phyloP scores from a whole-genome alignment of 768 basidiomycete genomes.

The Tricholoma sp. region DNA sequence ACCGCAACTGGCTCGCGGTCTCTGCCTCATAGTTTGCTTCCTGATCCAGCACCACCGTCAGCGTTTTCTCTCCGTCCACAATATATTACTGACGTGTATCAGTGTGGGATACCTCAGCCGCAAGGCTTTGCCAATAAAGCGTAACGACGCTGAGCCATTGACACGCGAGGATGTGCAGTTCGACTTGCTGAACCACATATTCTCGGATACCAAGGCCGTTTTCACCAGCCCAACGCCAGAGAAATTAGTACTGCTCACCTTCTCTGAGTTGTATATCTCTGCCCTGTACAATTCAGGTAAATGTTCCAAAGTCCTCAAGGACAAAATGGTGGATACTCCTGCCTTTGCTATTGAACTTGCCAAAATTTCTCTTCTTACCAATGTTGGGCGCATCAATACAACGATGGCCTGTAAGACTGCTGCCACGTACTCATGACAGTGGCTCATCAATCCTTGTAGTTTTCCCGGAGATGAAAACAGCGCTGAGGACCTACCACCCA shows the following conservation, averaged over 20 bases:
- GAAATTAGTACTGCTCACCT: slow-evolving; percentile 54
- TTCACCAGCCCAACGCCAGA: slow-evolving; percentile 65
- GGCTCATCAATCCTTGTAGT: slow-evolving; percentile 39
- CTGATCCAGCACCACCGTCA: slow-evolving; percentile 51
- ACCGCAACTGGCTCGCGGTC: slow-evolving; percentile 19
- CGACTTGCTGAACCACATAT: slow-evolving; percentile 78
- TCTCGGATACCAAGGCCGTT: slow-evolving; percentile 58
- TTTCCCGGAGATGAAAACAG: slow-evolving; percentile 92
- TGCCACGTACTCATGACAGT: not conserved
- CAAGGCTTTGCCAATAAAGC: slow-evolving; percentile 76
- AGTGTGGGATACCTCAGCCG: slow-evolving; percentile 59
- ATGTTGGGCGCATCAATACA: slow-evolving; percentile 89
- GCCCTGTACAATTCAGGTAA: slow-evolving; percentile 75
- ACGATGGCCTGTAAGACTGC: slow-evolving; percentile 74
- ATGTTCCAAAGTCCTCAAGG: slow-evolving; percentile 84
- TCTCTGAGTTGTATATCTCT: slow-evolving; percentile 80
- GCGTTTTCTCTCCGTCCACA: slow-evolving; percentile 18
- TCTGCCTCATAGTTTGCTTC: slow-evolving; percentile 34
- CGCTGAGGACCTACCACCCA: slow-evolving; percentile 84
- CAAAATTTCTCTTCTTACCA: slow-evolving; percentile 81
- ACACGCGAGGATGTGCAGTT: slow-evolving; percentile 83
- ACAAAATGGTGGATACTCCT: slow-evolving; percentile 81
- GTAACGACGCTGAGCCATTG: slow-evolving; percentile 77
- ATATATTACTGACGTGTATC: slow-evolving; percentile 8
- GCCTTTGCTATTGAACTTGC: slow-evolving; percentile 75